Evolutionary conservation across 2,329 filamentous ascomycete species (phyloP).

Genomic region (Chrysoporthe puriensis): DNA sequence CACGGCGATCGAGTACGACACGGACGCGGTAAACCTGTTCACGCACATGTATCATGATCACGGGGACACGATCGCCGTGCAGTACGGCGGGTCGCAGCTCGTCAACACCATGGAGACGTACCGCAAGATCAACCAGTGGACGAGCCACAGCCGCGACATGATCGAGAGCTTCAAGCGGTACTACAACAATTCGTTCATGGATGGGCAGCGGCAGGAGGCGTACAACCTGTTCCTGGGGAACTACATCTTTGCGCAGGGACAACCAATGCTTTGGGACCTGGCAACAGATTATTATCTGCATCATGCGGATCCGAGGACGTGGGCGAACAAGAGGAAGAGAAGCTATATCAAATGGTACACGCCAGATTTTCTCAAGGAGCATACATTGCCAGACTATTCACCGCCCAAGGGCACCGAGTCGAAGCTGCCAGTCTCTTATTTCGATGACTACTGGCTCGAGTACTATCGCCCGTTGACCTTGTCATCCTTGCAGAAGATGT

Average conservation of each 20-base stretch:
- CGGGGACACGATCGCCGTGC: slow-evolving; percentile 95
- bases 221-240: slow-evolving; percentile 98
- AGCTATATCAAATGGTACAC: slow-evolving; percentile 93
- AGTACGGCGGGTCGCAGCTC: slow-evolving; percentile 95
- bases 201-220: slow-evolving; percentile 96
- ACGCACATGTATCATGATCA: slow-evolving; percentile 99
- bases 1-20: slow-evolving; percentile 84
- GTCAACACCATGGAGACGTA: slow-evolving; percentile 99
- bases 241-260: slow-evolving; percentile 83
- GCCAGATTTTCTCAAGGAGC: slow-evolving; percentile 68
- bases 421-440: slow-evolving; percentile 58
- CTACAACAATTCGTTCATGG: slow-evolving; percentile 95
- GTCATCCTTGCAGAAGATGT: slow-evolving; percentile 90
- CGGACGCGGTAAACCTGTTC: slow-evolving; percentile 92
- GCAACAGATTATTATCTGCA: slow-evolving; percentile 95
- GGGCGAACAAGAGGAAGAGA: slow-evolving; percentile 63
- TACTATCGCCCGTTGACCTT: slow-evolving; percentile 90
- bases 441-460: slow-evolving; percentile 96
- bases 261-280: slow-evolving; percentile 97
- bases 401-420: slow-evolving; percentile 40
- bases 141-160: slow-evolving; percentile 96
- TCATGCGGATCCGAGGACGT: slow-evolving; percentile 78
- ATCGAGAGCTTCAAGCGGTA: slow-evolving; percentile 99
- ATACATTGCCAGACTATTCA: slow-evolving; percentile 57
- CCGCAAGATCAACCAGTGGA: slow-evolving; percentile 98